phyloP scores from a whole-genome alignment of 208 protist genomes.

The Balamuthia mandrillaris region DNA sequence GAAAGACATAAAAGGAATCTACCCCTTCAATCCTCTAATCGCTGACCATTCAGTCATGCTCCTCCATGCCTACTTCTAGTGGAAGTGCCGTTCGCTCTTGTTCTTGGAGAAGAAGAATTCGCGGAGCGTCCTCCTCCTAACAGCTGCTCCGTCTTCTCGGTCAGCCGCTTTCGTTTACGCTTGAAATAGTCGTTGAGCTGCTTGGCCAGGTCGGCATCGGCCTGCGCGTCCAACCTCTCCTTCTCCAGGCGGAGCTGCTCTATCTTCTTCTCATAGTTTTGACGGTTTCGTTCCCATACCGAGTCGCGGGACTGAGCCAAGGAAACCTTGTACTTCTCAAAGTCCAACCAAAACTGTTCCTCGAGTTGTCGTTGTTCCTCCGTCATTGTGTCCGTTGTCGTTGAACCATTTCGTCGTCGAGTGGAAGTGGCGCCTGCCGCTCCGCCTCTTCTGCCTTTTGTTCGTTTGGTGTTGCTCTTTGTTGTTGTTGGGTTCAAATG shows the following conservation, averaged over 20 bases:
- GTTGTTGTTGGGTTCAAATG: no score
- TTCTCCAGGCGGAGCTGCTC: not conserved
- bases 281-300: not conserved
- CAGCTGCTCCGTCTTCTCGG: not conserved
- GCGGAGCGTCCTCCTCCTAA: not conserved
- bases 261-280: slow-evolving; percentile 21
- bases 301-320: slow-evolving; percentile 7
- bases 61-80: no score
- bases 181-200: slow-evolving; percentile 24
- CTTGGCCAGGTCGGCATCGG: not conserved
- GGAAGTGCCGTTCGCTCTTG: no score
- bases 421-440: no score
- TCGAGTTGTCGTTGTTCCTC: no score
- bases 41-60: no score
- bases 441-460: no score
- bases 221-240: slow-evolving; percentile 26
- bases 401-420: no score
- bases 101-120: not conserved
- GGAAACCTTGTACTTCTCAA: slow-evolving; percentile 9
- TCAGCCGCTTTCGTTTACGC: not conserved
- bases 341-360: slow-evolving; percentile 1
- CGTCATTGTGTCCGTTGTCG: no score
- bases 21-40: no score
- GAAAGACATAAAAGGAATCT: no score
- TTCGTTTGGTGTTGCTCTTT: no score